Evolutionary conservation across 73 alveolate genomes (phyloP), one percentile per base, ranked within the genome.

Genomic region (Paramecium sexaurelia): DNA sequence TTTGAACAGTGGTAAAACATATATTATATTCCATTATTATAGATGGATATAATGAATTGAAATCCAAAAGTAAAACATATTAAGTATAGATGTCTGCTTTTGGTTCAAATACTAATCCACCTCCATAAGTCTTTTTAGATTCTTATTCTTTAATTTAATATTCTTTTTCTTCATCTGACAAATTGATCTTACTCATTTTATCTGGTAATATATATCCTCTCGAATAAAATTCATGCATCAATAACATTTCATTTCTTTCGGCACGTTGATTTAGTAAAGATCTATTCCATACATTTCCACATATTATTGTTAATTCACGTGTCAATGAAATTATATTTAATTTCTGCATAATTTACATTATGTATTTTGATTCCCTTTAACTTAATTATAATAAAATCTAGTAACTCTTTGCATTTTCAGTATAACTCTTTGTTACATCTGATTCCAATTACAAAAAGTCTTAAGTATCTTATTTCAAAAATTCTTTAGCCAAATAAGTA

Each of bases 31-130:
- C 99, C 92, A 78, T 98, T 66, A 99, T 99, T 91, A 99, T 98
- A 10, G 99, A 97, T 29, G 99, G 99, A 96, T 99, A 99, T 92
- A 99, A 95, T 43, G 98, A 92, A 96, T 99, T 99, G 98, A 99
- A 99, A 96, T 99, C 99, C 89, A 99, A 91, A 6, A 98, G 97
- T 90, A 99, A 94, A 57, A 99, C 97, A 82, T 95, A 96, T 47
- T 96, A 95, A 92, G 97, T 99, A 92, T 99, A 99, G 36, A 99
- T 94, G 7, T 99, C 99, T 7, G 99, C 98, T 91, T 96, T 95
- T 27, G 99, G 99, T 75, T 97, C 99, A 37, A 98, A 95, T 40
- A 98, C 99, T 37, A 96, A 90, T 33, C 99, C 99, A 35, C 99
- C 99, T 9, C 94, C 97, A 94, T 97, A 98, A 57, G 96, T 95